A percentile compares a stretch with the other conserved stretches of the same genome.
These are phyloP conservation scores for Linum tenue DNA, from an alignment of 345 rosid species.

Conservation along the genomic window DNA sequence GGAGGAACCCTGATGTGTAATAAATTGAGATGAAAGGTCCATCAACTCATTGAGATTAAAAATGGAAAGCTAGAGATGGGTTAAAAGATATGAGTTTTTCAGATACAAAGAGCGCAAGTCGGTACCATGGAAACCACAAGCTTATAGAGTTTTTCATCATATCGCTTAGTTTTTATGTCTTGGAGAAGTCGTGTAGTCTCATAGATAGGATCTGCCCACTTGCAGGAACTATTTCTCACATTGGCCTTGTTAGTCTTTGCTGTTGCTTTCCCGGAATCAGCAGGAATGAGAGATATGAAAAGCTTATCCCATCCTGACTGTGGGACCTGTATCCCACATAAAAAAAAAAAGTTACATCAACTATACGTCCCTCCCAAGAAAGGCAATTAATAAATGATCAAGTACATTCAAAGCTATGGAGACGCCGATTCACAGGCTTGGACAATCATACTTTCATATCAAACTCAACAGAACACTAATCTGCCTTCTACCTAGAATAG, in stretches of 20 bases:
- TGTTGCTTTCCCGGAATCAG: conserved; percentile 87
- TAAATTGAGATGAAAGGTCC: conserved; percentile 17
- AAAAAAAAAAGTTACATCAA: not conserved
- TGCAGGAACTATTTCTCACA: conserved; percentile 94
- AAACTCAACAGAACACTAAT: no score
- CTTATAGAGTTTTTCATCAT: conserved; percentile 77
- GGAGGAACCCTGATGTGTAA: conserved; percentile 67
- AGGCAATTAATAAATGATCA: not conserved
- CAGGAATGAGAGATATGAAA: conserved; percentile 76
- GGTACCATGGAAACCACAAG: conserved; percentile 78
- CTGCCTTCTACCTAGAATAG: not conserved
- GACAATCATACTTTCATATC: not conserved
- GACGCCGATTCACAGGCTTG: not conserved
- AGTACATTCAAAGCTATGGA: not conserved
- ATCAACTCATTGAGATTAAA: not conserved
- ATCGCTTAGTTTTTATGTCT: conserved; percentile 65
- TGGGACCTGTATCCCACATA: conserved; percentile 45
- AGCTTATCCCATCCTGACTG: conserved; percentile 96
- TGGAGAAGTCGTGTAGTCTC: conserved; percentile 94
- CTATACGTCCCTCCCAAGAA: not conserved
- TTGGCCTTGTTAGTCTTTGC: conserved; percentile 88
- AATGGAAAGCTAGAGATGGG: not conserved
- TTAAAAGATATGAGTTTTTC: conserved; percentile 6
- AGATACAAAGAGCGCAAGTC: conserved; percentile 5
- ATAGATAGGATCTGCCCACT: conserved; percentile 98